Base-by-base conservation (phyloP, 1,284 basidiomycete species). In the Meira nashicola region DNA sequence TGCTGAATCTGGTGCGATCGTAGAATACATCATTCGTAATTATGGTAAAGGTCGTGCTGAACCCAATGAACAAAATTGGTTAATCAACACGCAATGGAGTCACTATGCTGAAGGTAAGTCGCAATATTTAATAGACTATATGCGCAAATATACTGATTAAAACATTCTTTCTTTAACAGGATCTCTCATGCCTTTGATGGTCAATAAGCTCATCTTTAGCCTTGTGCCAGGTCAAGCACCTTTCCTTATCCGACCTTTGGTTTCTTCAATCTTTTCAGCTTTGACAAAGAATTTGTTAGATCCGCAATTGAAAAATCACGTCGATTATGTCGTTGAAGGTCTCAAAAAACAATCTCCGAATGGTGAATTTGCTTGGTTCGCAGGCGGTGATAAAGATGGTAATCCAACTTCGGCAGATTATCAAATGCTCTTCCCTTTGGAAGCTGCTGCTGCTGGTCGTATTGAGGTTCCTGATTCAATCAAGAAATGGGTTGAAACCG, bases 351-450 rank as follows among this genome's bases (percentile, higher is more conserved):
- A 68, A 41, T 52, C 17, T 19, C 41, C 53, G 17, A 53, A 57
- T 19, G 56, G 50, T 12, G 72, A 67, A 43, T 63, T 63, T n/a
- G 58, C 41, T 2, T 77, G 73, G 70, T 66, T 76, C 21, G 73
- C 75, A 2, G 74, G 74, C 2, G 75, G 75, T 12, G 75, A 77
- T 60, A 72, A 64, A 56, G 67, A 74, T 23, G 71, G 70, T 55
- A 71, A 73, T 21, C 74, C 74, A 9, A 76, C 74, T 17, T 59
- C 72, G 4, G 73, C 76, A 37, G 74, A 77, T 56, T 78, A 71
- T 57, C 74, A 77, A 60, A 74, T 78, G 73, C 57, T 68, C 10
- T 77, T 74, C 68, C 71, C 73, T 1, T 57, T 76, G 39, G 76
- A 78, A 53, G 71, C 71, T 12, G 55, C 65, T 43, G n/a, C 28